Conservation (phyloP, 2,329 filamentous ascomycete genomes). For the Volutella citrinella region DNA sequence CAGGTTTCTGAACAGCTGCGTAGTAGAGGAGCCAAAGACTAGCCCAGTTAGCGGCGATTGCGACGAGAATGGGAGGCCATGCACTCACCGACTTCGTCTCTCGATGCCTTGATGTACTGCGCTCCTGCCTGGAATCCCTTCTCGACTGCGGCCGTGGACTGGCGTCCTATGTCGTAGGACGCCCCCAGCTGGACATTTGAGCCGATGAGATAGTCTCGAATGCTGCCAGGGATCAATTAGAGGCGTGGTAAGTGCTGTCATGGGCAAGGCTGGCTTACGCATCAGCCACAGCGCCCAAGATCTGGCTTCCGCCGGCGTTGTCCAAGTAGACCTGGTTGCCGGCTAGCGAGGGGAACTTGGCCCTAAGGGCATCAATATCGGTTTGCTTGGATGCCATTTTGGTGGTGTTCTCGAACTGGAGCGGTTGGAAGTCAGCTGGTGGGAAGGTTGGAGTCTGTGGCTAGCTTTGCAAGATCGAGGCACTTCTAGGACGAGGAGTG, state of each 20-base stretch:
- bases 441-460: no score
- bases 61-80: rapidly evolving
- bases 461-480: no score
- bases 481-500: no score
- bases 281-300: conserved; percentile 55
- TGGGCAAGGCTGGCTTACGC: no score
- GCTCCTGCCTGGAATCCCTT: conserved; percentile 64
- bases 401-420: no score
- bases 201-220: conserved; percentile 62
- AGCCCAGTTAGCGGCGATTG: no score
- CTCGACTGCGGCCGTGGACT: conserved; percentile 57
- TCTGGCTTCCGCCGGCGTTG: conserved; percentile 75
- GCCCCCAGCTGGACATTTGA: conserved; percentile 77
- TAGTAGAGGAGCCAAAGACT: conserved; percentile 66
- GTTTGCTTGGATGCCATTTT: no score
- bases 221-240: no score
- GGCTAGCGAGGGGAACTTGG: conserved; percentile 65
- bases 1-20: conserved; percentile 73
- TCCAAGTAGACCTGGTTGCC: conserved; percentile 71
- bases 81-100: conserved; percentile 59
- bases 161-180: conserved; percentile 58
- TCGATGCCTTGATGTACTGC: conserved; percentile 64
- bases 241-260: no score
- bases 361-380: conserved; percentile 27
- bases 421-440: no score